A percentile compares a stretch with the other conserved stretches of the same genome.
phyloP scores from a whole-genome alignment of 2,329 filamentous ascomycete species.

The Neospermospora avenae region DNA sequence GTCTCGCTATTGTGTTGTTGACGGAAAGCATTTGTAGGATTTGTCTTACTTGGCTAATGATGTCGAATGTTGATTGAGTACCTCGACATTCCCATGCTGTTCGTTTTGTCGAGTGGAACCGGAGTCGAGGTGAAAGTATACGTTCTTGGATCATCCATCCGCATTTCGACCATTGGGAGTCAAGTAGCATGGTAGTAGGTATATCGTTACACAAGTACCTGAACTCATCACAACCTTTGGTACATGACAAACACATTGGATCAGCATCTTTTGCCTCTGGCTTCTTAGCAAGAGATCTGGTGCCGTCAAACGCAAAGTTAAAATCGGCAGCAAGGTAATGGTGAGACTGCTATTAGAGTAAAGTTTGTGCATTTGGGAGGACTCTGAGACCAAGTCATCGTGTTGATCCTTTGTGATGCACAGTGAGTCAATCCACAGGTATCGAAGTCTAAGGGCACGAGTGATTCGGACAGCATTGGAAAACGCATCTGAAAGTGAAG shows the following conservation, averaged over 20 bases:
- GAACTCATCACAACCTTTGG: neutral
- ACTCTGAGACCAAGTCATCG: slow-evolving; percentile 7
- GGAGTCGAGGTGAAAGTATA: slow-evolving; percentile 5
- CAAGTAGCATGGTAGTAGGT: slow-evolving; percentile 12
- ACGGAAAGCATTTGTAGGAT: neutral
- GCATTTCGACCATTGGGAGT: slow-evolving; percentile 7
- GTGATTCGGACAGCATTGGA: slow-evolving; percentile 7
- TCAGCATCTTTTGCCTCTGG: neutral
- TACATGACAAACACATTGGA: neutral
- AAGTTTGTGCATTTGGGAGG: slow-evolving; percentile 6
- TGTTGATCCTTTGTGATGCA: slow-evolving; percentile 12
- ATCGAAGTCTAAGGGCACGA: slow-evolving; percentile 5
- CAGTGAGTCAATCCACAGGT: slow-evolving; percentile 14
- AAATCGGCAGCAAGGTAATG: slow-evolving; percentile 3
- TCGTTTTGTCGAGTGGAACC: neutral
- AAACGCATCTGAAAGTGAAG: slow-evolving; percentile 7
- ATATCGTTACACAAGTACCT: slow-evolving; percentile 1
- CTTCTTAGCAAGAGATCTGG: neutral
- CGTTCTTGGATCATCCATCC: slow-evolving; percentile 10
- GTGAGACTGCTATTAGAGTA: slow-evolving; percentile 7
- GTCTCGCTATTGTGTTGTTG: neutral
- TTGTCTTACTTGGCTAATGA: slow-evolving; percentile 2
- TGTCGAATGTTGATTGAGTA: slow-evolving; percentile 4
- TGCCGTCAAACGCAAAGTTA: neutral
- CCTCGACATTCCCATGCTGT: slow-evolving; percentile 11